phyloP scores from a whole-genome alignment of 2,329 filamentous ascomycete genomes.

The Calonectria pseudoreteaudii region DNA sequence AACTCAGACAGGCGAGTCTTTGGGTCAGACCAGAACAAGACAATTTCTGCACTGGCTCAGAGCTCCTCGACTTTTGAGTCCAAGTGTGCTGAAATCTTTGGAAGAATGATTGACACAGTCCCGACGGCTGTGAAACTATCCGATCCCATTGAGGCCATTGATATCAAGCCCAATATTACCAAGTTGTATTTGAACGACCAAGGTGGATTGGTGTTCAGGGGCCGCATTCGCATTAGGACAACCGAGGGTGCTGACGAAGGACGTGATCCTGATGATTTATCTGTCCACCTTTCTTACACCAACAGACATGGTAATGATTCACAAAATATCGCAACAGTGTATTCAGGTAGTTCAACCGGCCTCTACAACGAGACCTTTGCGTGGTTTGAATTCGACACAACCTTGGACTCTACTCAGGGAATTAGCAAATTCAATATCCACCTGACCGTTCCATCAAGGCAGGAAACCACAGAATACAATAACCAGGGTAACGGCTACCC shows the following conservation, averaged over 20 bases:
- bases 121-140: slow-evolving; percentile 44
- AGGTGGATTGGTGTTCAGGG: slow-evolving; percentile 36
- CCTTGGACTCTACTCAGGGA: slow-evolving; percentile 37
- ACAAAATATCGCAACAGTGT: background rate
- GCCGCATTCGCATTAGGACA: slow-evolving; percentile 42
- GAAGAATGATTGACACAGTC: slow-evolving; percentile 52
- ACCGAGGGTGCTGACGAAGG: slow-evolving; percentile 21
- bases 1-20: slow-evolving; percentile 59
- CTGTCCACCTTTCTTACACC: slow-evolving; percentile 35
- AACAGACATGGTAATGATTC: slow-evolving; percentile 24
- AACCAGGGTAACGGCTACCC: slow-evolving; percentile 46
- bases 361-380: slow-evolving; percentile 42
- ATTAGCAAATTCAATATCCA: slow-evolving; percentile 48
- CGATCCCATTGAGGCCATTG: slow-evolving; percentile 43
- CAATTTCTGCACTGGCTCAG: slow-evolving; percentile 52
- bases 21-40: slow-evolving; percentile 56
- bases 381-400: slow-evolving; percentile 46
- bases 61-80: slow-evolving; percentile 51
- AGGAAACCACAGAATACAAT: slow-evolving; percentile 35
- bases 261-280: slow-evolving; percentile 37
- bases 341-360: slow-evolving; percentile 35
- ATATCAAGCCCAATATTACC: slow-evolving; percentile 48
- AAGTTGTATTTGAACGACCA: slow-evolving; percentile 43
- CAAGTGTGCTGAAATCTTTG: slow-evolving; percentile 46
- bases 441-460: slow-evolving; percentile 37